Evolutionary conservation across 2,329 filamentous ascomycete species (phyloP), one percentile per base, ranked within the genome.

Genomic region (Colletotrichum viniferum): DNA sequence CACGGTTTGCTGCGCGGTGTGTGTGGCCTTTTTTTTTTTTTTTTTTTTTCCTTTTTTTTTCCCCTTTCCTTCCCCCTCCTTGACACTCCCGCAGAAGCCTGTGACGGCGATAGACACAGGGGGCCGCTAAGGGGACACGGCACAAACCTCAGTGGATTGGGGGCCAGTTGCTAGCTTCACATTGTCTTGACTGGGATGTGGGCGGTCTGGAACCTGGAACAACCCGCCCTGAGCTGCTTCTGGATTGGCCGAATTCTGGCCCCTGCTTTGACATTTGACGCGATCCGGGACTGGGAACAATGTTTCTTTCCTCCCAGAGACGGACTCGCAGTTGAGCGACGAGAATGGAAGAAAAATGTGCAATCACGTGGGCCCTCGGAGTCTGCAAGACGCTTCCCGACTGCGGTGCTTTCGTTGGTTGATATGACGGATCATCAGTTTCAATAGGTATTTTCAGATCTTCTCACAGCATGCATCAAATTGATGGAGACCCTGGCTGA

Each of bases 181-280:
- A 52, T 52, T 52, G 43, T 52, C 43, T 52, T 52, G 30, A 62
- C 68, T 69, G 69, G 73, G 73, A 67, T 75, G 62, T 73, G 56
- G 72, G 62, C 55, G 62, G 69, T 74, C 72, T 74, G 68, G 69
- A 66, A 73, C 68, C 72, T 74, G 61, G 72, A 55, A 74, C 30
- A 61, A 69, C 43, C 36, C 60, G 56, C 60, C 21, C n/a, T 66
- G 55, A n/a, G 52, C 28, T 21, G 52, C 52, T 18, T 55, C 55
- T n/a, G 58, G 66, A 70, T 64, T 70, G 73, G 55, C 21, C 69
- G 1, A 67, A 26, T 0, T 24, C 24, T n/a, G 73, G 38, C 26
- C 73, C 69, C 52, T 63, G 73, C 69, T 67, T 67, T 67, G 61
- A 62, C 48, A 56, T 63, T 67, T 67, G 61, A 62, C 48, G 52